Conservation (phyloP, 1,284 basidiomycete species). For the Fomitopsis pinicola region DNA sequence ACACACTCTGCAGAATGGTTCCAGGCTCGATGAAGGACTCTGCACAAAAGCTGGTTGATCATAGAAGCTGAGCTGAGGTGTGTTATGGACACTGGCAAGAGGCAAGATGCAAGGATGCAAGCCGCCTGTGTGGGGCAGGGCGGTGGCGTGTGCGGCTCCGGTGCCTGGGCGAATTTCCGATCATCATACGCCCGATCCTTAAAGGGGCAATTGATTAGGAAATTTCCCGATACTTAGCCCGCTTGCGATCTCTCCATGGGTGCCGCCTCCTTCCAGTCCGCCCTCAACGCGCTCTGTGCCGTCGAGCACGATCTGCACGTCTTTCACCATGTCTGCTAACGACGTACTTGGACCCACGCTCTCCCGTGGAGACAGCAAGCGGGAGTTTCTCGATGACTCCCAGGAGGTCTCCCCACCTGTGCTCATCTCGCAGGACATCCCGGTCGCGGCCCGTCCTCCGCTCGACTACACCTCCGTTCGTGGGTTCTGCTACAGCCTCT, state of each 20-base stretch:
- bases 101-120: no score
- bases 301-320: background rate
- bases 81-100: no score
- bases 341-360: background rate
- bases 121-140: background rate
- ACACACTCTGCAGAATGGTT: no score
- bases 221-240: background rate
- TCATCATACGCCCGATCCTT: background rate
- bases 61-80: no score
- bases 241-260: background rate
- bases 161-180: background rate
- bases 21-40: no score
- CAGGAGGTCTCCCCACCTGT: constrained; percentile 2
- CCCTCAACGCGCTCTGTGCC: background rate
- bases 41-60: no score
- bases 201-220: background rate
- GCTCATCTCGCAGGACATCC: constrained; percentile 1
- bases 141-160: background rate
- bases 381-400: constrained; percentile 13
- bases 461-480: constrained; percentile 56
- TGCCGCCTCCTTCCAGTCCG: background rate
- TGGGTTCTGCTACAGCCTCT: constrained; percentile 49
- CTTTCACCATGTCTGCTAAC: background rate
- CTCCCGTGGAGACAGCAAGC: constrained; percentile 11
- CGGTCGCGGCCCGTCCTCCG: constrained; percentile 33